Conservation (phyloP, 805 yeast species). For the Saccharomycopsis fodiens region DNA sequence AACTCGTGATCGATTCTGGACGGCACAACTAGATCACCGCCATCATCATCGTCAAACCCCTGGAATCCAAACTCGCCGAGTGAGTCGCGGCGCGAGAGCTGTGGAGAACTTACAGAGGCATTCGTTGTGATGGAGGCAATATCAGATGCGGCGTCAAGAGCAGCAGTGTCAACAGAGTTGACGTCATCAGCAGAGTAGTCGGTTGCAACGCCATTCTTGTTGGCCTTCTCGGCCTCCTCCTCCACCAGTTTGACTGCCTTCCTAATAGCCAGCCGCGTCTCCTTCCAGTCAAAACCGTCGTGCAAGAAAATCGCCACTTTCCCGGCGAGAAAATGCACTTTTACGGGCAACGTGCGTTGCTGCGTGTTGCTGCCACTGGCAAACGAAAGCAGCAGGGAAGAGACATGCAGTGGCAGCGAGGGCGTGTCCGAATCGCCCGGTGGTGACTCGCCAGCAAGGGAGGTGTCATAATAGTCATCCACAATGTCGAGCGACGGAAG, state of each 20-base stretch:
- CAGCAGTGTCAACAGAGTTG: too few species aligned
- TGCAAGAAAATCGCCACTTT: slow-evolving; percentile 43
- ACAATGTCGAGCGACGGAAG: too few species aligned
- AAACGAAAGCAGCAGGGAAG: too few species aligned
- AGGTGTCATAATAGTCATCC: too few species aligned
- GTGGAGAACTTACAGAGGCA: too few species aligned
- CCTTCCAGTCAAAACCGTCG: slow-evolving; percentile 93
- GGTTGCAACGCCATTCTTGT: too few species aligned
- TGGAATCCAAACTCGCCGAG: slow-evolving; percentile 20
- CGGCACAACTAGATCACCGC: background rate
- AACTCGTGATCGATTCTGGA: slow-evolving; percentile 51
- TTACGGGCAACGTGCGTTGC: slow-evolving; percentile 28
- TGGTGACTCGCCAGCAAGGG: too few species aligned
- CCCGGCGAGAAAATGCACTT: slow-evolving; percentile 28
- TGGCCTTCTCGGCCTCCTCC: slow-evolving; percentile 29
- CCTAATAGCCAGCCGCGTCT: slow-evolving; percentile 59
- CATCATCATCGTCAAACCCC: slow-evolving; percentile 18
- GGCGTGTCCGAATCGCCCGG: too few species aligned
- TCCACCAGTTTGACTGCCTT: slow-evolving; percentile 62
- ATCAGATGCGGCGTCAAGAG: too few species aligned
- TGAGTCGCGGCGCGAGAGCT: slow-evolving; percentile 15
- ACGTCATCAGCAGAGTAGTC: background rate
- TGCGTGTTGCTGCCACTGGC: background rate
- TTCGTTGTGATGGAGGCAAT: too few species aligned
- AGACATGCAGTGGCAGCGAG: too few species aligned